These are phyloP conservation scores for Chenopodium suecicum DNA, from an alignment of 148 eudicot genomes.

Conservation along the genomic window DNA sequence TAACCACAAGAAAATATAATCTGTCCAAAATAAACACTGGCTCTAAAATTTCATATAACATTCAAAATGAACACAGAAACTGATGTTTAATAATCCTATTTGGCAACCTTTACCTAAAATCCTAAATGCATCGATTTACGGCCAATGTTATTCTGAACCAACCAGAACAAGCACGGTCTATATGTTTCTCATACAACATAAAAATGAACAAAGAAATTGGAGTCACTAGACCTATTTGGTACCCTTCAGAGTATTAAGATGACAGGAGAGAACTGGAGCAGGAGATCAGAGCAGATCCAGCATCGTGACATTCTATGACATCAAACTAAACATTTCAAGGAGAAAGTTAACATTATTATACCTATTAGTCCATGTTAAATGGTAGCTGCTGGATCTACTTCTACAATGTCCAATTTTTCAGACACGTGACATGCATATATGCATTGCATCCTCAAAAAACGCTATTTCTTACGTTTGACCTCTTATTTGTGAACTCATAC, in stretches of 20 bases:
- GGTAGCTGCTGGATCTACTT: neutral
- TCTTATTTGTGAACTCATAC: neutral
- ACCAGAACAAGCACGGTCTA: no score
- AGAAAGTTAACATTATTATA: neutral
- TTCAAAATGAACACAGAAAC: neutral
- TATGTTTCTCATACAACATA: no score
- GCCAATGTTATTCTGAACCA: no score
- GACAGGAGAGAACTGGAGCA: no score
- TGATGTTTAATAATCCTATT: neutral
- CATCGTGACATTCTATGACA: neutral
- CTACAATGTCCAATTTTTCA: no score
- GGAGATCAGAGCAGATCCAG: no score
- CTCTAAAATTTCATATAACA: neutral
- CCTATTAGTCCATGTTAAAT: neutral
- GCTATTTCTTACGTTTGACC: neutral
- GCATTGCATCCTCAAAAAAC: neutral
- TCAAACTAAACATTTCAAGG: neutral
- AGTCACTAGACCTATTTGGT: no score
- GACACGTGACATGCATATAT: neutral
- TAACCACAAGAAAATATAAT: neutral
- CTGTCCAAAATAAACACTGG: neutral
- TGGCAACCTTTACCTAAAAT: neutral
- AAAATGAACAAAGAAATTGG: no score
- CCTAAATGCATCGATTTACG: no score
- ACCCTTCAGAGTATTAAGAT: no score